Evolutionary conservation across 1,139 yeast species (phyloP).

Genomic region (Taphrina populina): DNA sequence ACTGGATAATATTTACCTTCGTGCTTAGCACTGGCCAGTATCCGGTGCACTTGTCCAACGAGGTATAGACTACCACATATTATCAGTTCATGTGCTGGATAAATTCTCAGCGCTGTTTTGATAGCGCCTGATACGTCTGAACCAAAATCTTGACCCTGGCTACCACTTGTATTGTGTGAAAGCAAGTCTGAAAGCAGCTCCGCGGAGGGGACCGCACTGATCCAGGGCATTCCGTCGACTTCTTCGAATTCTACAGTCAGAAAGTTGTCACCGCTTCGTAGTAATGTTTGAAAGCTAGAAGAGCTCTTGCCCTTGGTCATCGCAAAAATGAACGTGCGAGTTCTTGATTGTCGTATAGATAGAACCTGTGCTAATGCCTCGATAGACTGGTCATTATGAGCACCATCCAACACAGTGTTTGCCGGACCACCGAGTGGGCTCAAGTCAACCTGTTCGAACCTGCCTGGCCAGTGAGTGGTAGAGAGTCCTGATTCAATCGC

Average conservation of each 20-base stretch:
- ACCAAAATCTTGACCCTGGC: constrained; percentile 5
- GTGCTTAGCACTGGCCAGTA: constrained; percentile 5
- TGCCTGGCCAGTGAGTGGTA: constrained; percentile 82
- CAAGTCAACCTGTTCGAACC: constrained; percentile 71
- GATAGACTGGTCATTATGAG: constrained; percentile 84
- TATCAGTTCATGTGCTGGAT: background rate
- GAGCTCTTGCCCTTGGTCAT: constrained; percentile 72
- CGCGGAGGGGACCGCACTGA: constrained; percentile 52
- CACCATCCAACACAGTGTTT: constrained; percentile 94
- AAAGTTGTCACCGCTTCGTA: constrained; percentile 56
- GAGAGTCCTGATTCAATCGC: constrained; percentile 65
- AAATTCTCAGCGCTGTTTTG: too few species aligned
- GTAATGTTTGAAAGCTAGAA: constrained; percentile 55
- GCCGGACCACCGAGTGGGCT: constrained; percentile 46
- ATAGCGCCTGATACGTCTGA: constrained; percentile 23
- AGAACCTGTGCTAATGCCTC: constrained; percentile 5
- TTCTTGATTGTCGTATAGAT: constrained; percentile 39
- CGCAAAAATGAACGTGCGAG: constrained; percentile 65
- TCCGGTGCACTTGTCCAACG: constrained; percentile 33
- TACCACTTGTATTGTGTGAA: background rate
- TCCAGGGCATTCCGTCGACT: constrained; percentile 96
- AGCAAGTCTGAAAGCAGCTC: constrained; percentile 44
- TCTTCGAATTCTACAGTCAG: constrained; percentile 61
- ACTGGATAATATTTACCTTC: background rate
- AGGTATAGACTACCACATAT: constrained; percentile 37